These are phyloP conservation scores for Daedalea quercina DNA, from an alignment of 768 basidiomycete species.

Conservation along the genomic window DNA sequence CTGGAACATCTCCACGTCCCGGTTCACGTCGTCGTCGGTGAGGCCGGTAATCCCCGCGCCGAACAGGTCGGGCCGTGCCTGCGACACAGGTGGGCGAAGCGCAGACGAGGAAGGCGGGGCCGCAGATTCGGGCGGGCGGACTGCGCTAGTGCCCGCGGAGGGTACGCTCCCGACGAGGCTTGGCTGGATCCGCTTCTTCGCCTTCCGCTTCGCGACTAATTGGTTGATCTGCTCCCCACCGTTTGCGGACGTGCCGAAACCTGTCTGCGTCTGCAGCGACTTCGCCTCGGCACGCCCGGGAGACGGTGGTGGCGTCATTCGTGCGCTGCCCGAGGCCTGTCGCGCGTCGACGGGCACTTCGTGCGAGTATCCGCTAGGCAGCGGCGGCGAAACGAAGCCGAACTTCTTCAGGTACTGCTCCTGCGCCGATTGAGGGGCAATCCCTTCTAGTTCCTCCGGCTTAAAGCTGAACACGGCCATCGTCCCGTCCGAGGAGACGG, in stretches of 20 bases:
- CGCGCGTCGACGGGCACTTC: conserved; percentile 4
- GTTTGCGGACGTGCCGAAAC: conserved; percentile 28
- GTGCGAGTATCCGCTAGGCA: conserved; percentile 71
- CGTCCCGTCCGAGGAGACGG: conserved; percentile 93
- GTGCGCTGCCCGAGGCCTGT: conserved; percentile 4
- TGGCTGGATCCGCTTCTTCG: conserved; percentile 58
- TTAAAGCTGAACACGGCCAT: conserved; percentile 86
- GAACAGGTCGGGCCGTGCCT: conserved; percentile 6
- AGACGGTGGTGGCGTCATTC: conserved; percentile 44
- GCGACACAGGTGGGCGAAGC: conserved; percentile 3
- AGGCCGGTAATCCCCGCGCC: conserved; percentile 9
- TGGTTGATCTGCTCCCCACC: conserved; percentile 59
- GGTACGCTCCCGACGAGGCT: conserved; percentile 26
- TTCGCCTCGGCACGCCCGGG: conserved; percentile 26
- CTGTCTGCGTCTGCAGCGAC: conserved; percentile 30
- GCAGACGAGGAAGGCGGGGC: background rate
- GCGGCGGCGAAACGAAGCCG: conserved; percentile 59
- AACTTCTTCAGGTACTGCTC: conserved; percentile 79
- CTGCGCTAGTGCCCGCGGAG: conserved; percentile 1
- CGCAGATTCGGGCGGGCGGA: too few relatives aligned
- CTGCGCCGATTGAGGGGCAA: conserved; percentile 67
- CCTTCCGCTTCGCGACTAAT: conserved; percentile 66
- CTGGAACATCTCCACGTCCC: conserved; percentile 30
- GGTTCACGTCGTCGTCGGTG: conserved; percentile 27
- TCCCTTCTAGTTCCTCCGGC: conserved; percentile 71